Base-by-base conservation (phyloP, 805 yeast genomes). In the Kluyveromyces siamensis region DNA sequence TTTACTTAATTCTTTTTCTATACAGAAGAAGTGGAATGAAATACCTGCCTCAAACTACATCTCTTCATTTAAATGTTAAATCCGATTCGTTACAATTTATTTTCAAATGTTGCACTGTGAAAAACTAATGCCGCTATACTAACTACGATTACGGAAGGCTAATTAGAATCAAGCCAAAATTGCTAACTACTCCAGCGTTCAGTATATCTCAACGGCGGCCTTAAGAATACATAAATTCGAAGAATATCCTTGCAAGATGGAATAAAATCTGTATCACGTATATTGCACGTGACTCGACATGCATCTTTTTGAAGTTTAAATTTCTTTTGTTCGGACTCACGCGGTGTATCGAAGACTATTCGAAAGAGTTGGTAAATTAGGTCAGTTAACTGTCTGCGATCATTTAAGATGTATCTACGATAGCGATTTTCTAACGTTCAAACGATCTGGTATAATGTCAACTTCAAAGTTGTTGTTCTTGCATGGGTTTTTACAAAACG, bases 401-500 rank as follows among this genome's bases (percentile, higher is more conserved):
- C 17, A 11, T 11, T 18, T 10, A 14, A 10, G 10, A 6, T 37
- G 13, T 17, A 7, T 6, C 19, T 2, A 16, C 1, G 11, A 35
- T 18, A 13, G 9, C 16, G 25, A 37, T 2, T 7, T 35, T 21
- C 25, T 4, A 21, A 4, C 6, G 6, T 21, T 21, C 25, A 21
- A 21, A 21, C 3, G 3, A 21, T 21, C 6, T 3, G 8, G 4
- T 19, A 48, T 16, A 9, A 66, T 60, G 66, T 54, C 65, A 30
- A 45, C 56, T 25, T 59, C 64, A 43, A 81, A 81, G 56, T 73
- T 91, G 27, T 71, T 91, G n/a, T 91, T 93, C 66, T 70, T 93
- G 27, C 99, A 91, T 55, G 98, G 99, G 0, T 89, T 82, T 66
- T 80, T 90, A 14, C 96, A 91, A 72, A 84, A 82, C 52, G 91